phyloP scores from a whole-genome alignment of 225 moss, liverwort and hornwort genomes.

The Anthoceros angustus region DNA sequence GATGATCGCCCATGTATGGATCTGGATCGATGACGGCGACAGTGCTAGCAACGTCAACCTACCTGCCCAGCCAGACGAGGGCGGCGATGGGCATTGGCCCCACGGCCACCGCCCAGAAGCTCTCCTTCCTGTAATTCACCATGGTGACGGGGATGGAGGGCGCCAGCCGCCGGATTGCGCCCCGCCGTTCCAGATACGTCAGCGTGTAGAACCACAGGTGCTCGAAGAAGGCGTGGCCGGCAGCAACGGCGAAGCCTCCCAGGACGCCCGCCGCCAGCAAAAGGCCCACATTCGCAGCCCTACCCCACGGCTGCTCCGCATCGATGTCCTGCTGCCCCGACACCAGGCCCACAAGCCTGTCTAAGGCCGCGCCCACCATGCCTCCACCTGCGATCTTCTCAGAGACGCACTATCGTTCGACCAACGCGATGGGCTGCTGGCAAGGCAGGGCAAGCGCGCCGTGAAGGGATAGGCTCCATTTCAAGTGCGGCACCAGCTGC shows the following conservation, averaged over 20 bases:
- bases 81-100: slow-evolving; percentile 18
- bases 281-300: neutral
- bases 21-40: neutral
- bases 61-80: slow-evolving; percentile 9
- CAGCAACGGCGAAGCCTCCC: slow-evolving; percentile 16
- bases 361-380: no score
- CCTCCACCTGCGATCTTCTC: no score
- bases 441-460: no score
- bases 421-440: no score
- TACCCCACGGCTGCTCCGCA: no score
- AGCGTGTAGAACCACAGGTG: slow-evolving; percentile 22
- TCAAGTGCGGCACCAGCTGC: no score
- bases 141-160: slow-evolving; percentile 24
- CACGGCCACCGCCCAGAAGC: slow-evolving; percentile 28
- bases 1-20: no score
- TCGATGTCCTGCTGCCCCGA: no score
- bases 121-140: slow-evolving; percentile 17
- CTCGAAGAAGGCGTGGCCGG: slow-evolving; percentile 24
- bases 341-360: no score
- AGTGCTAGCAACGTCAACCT: neutral
- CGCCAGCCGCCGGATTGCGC: slow-evolving; percentile 19
- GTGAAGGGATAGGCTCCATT: no score
- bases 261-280: slow-evolving; percentile 17
- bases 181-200: slow-evolving; percentile 20
- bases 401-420: no score